phyloP scores from a whole-genome alignment of 164 flowering plant genomes.

The Vitis rotundifolia region DNA sequence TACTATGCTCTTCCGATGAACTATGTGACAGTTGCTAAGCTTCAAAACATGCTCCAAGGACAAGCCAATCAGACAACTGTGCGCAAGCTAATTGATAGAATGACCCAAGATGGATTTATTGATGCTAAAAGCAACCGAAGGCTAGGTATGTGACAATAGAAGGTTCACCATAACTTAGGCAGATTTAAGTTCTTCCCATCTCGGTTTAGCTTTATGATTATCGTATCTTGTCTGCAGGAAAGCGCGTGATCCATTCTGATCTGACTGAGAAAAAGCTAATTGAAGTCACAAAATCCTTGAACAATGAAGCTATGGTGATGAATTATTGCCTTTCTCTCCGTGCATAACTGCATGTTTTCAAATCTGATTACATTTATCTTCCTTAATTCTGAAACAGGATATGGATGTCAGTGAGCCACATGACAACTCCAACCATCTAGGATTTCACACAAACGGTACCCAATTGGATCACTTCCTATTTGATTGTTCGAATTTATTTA shows the following conservation, averaged over 20 bases:
- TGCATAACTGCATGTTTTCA: background rate
- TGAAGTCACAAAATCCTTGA: constrained; percentile 62
- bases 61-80: constrained; percentile 59
- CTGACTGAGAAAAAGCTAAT: constrained; percentile 55
- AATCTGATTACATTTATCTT: background rate
- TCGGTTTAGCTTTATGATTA: background rate
- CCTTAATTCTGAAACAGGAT: constrained; percentile 33
- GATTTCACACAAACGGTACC: constrained; percentile 23
- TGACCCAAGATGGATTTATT: constrained; percentile 74
- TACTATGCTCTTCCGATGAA: constrained; percentile 84
- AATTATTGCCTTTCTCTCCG: background rate
- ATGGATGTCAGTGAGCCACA: constrained; percentile 33
- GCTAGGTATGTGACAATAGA: constrained; percentile 46
- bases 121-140: constrained; percentile 63
- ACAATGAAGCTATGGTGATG: constrained; percentile 41
- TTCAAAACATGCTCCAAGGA: constrained; percentile 72
- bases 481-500: background rate
- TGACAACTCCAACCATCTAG: constrained; percentile 26
- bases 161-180: background rate
- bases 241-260: constrained; percentile 74
- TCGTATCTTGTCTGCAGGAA: constrained; percentile 44
- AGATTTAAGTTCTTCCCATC: background rate
- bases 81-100: constrained; percentile 71
- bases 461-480: background rate
- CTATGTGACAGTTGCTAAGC: constrained; percentile 69